Evolutionary conservation across 495 filamentous ascomycete genomes (phyloP).

Genomic region (Podospora appendiculata): DNA sequence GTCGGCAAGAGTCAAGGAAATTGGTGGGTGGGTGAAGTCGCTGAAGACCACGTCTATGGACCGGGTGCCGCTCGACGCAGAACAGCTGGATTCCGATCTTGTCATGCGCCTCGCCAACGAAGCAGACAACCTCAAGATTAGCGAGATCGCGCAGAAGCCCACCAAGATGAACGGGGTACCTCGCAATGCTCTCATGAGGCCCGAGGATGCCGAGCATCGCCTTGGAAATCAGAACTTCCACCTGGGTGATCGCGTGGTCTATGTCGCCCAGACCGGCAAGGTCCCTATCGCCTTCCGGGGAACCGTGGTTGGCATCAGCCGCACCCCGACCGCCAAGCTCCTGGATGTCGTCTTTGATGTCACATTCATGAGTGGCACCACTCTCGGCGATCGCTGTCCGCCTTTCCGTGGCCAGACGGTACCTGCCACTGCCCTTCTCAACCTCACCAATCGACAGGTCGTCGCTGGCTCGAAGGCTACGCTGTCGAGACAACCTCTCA

Average conservation of each 20-base stretch:
- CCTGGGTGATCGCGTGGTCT: conserved; percentile 86
- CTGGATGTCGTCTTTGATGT: conserved; percentile 91
- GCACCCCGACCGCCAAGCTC: conserved; percentile 69
- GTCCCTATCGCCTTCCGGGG: conserved; percentile 89
- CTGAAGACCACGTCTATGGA: conserved; percentile 87
- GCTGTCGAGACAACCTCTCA: conserved; percentile 46
- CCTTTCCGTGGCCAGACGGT: conserved; percentile 95
- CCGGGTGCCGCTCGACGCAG: conserved; percentile 85
- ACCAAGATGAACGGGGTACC: conserved; percentile 70
- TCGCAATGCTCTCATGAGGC: conserved; percentile 79
- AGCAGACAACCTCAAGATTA: conserved; percentile 50
- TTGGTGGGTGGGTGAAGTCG: conserved; percentile 83
- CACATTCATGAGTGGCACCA: conserved; percentile 94
- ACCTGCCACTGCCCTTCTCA: conserved; percentile 72
- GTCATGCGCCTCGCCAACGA: conserved; percentile 75
- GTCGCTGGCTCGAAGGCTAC: conserved; percentile 66
- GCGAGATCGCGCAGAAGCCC: conserved; percentile 32
- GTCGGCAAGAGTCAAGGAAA: conserved; percentile 69
- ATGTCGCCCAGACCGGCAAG: conserved; percentile 86
- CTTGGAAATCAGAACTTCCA: conserved; percentile 77
- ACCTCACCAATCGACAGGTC: conserved; percentile 75
- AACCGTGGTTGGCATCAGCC: conserved; percentile 86
- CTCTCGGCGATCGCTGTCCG: conserved; percentile 81
- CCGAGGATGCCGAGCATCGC: conserved; percentile 83
- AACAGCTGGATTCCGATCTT: conserved; percentile 87